Evolutionary conservation across 805 yeast species (phyloP).

Genomic region (Candida adriatica): DNA sequence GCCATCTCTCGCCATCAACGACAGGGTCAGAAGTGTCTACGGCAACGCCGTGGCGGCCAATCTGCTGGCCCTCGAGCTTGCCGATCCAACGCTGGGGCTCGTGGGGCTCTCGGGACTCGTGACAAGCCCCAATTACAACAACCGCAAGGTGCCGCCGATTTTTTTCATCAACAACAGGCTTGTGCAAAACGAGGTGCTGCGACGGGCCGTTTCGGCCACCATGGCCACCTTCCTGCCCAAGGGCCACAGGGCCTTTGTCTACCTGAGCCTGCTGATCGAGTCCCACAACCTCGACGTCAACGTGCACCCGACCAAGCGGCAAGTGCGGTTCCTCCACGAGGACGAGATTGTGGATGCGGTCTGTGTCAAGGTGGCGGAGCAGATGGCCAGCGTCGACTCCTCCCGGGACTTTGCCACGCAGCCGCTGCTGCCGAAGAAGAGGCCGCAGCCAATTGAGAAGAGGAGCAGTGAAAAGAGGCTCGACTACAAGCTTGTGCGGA

Average conservation of each 20-base stretch:
- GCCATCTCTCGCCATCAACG: slow-evolving; percentile 42
- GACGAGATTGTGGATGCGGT: slow-evolving; percentile 73
- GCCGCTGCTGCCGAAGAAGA: slow-evolving; percentile 33
- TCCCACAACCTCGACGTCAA: slow-evolving; percentile 83
- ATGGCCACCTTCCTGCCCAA: slow-evolving; percentile 55
- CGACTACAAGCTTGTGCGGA: slow-evolving; percentile 65
- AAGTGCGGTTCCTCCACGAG: slow-evolving; percentile 79
- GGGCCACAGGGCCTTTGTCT: slow-evolving; percentile 71
- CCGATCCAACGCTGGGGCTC: slow-evolving; percentile 42
- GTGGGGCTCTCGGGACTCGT: slow-evolving; percentile 48
- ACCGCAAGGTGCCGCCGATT: slow-evolving; percentile 63
- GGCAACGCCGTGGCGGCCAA: slow-evolving; percentile 67
- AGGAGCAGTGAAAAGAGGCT: slow-evolving; percentile 34
- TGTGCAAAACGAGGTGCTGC: slow-evolving; percentile 75
- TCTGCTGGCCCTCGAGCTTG: slow-evolving; percentile 40
- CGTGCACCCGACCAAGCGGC: slow-evolving; percentile 92
- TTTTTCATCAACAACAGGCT: slow-evolving; percentile 83
- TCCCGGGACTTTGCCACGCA: slow-evolving; percentile 67
- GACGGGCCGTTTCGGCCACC: slow-evolving; percentile 53
- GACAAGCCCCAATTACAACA: slow-evolving; percentile 63
- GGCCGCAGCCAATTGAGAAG: too few relatives aligned
- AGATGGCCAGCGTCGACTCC: slow-evolving; percentile 51
- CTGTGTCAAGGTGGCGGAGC: slow-evolving; percentile 39
- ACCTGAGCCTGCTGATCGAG: slow-evolving; percentile 57
- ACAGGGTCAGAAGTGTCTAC: slow-evolving; percentile 65